phyloP scores from a whole-genome alignment of 345 rosid species.

The Brassica napus region Da-Ae NC_063448.1:17019001-17019500 shows the following conservation, averaged over 20 bases:
- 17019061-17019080: constrained; percentile 3
- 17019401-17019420: too few species aligned
- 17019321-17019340: neutral
- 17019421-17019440: too few species aligned
- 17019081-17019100: constrained; percentile 16
- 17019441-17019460: too few species aligned
- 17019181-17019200: constrained; percentile 21
- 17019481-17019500: too few species aligned
- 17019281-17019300: neutral
- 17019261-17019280: neutral
- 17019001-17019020: constrained; percentile 5
- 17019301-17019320: neutral
- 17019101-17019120: too few species aligned
- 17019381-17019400: too few species aligned
- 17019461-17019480: too few species aligned
- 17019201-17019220: constrained; percentile 27
- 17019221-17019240: constrained; percentile 1
- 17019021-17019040: constrained; percentile 5
- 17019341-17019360: too few species aligned
- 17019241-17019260: neutral
- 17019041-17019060: constrained; percentile 11
- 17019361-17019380: too few species aligned
- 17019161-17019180: constrained; percentile 8
- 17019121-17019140: neutral
- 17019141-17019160: constrained; percentile 32